phyloP scores from a whole-genome alignment of 352 stramenopile genomes.

The Globisporangium sylvaticum region DNA sequence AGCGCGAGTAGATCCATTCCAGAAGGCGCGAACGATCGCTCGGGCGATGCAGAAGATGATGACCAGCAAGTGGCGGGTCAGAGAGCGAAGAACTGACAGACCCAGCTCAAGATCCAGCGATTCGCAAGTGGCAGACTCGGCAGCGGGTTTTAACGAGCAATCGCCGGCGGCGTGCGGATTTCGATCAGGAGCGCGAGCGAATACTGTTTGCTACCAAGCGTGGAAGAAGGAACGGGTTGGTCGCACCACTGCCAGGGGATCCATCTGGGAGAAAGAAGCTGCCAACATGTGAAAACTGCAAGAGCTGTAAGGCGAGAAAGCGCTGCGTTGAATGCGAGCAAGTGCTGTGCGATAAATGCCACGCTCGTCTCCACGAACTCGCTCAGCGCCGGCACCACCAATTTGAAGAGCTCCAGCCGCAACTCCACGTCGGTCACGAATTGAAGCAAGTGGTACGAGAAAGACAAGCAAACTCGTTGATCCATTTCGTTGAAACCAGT shows the following conservation, averaged over 20 bases:
- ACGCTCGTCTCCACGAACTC: constrained; percentile 53
- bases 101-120: constrained; percentile 12
- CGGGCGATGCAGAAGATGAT: not conserved
- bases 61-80: not conserved
- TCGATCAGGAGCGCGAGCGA: constrained; percentile 37
- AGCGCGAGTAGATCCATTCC: not conserved
- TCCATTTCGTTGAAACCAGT: constrained; percentile 21
- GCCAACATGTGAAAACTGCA: constrained; percentile 52
- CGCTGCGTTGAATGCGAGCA: constrained; percentile 51
- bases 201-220: constrained; percentile 31
- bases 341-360: constrained; percentile 56
- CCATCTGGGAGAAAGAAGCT: constrained; percentile 33
- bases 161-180: constrained; percentile 21
- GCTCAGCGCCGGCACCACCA: constrained; percentile 43
- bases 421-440: constrained; percentile 26
- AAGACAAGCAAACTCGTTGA: constrained; percentile 31
- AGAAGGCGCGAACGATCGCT: not conserved
- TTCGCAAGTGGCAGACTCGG: constrained; percentile 33
- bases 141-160: constrained; percentile 35
- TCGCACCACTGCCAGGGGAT: constrained; percentile 43
- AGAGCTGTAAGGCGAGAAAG: constrained; percentile 37
- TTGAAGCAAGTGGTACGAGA: constrained; percentile 15
- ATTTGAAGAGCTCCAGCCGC: constrained; percentile 38
- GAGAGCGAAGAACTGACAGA: constrained; percentile 5
- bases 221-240: constrained; percentile 50